Conservation (phyloP, 1,284 basidiomycete genomes). For the Cutaneotrichosporon mucoides region DNA sequence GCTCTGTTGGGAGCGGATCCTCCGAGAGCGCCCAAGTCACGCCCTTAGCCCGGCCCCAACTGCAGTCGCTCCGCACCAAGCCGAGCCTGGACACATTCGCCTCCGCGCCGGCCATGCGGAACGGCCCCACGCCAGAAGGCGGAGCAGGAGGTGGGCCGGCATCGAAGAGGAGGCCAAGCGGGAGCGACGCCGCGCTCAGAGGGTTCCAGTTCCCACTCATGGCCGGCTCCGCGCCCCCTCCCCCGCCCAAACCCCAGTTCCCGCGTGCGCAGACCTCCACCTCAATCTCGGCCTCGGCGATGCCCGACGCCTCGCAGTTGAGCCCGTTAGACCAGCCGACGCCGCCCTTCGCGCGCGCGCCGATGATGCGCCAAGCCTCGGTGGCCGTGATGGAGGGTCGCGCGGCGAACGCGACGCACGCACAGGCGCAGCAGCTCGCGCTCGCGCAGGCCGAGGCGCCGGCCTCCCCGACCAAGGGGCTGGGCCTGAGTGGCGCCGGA, state of each 20-base stretch:
- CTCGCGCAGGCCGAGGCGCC: conserved; percentile 21
- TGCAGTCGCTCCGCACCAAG: conserved; percentile 15
- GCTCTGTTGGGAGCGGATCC: conserved; percentile 7
- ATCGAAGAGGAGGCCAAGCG: conserved; percentile 17
- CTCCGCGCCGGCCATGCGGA: conserved; percentile 26
- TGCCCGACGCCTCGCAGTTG: background rate
- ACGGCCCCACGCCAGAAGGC: conserved; percentile 10
- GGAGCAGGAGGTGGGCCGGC: background rate
- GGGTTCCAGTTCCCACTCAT: conserved; percentile 46
- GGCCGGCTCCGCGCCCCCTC: conserved; percentile 14
- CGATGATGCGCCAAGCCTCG: conserved; percentile 47
- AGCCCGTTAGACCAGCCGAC: conserved; percentile 10
- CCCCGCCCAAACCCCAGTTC: conserved; percentile 5
- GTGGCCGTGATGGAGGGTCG: conserved; percentile 48
- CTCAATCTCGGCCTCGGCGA: conserved; percentile 16
- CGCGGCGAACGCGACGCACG: conserved; percentile 29
- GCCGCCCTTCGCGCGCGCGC: conserved; percentile 26
- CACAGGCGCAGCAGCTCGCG: conserved; percentile 27
- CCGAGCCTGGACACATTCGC: conserved; percentile 31
- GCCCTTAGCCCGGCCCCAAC: conserved; percentile 20
- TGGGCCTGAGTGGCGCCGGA: too few relatives aligned
- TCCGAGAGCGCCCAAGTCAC: conserved; percentile 22
- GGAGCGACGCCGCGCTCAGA: conserved; percentile 34
- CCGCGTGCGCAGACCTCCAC: background rate
- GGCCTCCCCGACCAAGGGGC: conserved; percentile 20